Evolutionary conservation across 2,329 filamentous ascomycete species (phyloP), one percentile per base, ranked within the genome.

Genomic region (Diaporthe australafricana): DNA sequence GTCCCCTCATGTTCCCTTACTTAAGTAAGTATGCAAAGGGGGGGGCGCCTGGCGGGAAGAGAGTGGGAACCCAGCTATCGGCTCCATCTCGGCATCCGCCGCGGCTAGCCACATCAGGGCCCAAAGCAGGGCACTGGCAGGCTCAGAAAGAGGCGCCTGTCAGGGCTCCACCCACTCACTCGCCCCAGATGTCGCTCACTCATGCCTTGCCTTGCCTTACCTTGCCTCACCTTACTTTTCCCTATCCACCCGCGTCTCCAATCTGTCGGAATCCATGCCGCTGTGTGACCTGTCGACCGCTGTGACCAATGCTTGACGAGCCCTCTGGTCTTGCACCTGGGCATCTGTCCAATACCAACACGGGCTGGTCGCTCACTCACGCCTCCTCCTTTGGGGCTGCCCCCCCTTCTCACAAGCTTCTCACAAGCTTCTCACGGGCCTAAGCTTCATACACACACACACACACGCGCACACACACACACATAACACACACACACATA

Each of bases 41-140:
- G n/a, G n/a, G n/a, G n/a, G n/a, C n/a, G n/a, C n/a, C n/a, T n/a
- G n/a, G n/a, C n/a, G n/a, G n/a, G n/a, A n/a, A n/a, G n/a, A 5
- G 17, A 17, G 20, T 32, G 40, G 25, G n/a, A 9, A 25, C 52
- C 50, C 47, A 35, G 47, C 47, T 11, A 30, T 47, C 65, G 50
- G 50, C 25, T 56, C 52, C 65, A 47, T 45, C 20, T 68, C 50
- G 57, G 57, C 57, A 56, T 55, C 50, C 7, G 25, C 32, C 32
- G 32, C 32, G 32, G 40, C 40, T 63, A 20, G 38, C 25, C 20
- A 27, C 40, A 22, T 55, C 30, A 55, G 52, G 52, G 7, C 30
- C 52, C 16, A 5, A 35, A 35, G n/a, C n/a, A n/a, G 32, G 32
- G 5, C 32, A 5, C 32, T 5, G 9, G 32, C 9, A 35, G 5